phyloP scores from a whole-genome alignment of 2,329 filamentous ascomycete genomes.

The Lachnellula arida region DNA sequence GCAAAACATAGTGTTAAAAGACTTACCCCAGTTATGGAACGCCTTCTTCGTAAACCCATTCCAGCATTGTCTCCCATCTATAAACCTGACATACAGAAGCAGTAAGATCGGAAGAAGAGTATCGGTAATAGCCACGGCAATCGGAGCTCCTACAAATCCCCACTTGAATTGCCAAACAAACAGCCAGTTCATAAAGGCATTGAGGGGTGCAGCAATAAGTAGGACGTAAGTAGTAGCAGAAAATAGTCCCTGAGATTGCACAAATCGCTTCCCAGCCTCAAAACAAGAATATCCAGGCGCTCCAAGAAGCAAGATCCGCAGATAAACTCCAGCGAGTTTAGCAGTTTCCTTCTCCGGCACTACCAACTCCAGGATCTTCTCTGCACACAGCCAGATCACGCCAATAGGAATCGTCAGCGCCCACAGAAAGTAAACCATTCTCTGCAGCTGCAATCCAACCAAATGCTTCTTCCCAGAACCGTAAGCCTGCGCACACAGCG shows the following conservation, averaged over 20 bases:
- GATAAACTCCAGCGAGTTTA: constrained; percentile 65
- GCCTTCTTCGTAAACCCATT: constrained; percentile 69
- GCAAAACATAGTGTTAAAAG: background rate
- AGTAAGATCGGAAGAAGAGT: constrained; percentile 69
- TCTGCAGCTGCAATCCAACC: constrained; percentile 77
- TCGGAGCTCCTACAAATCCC: constrained; percentile 75
- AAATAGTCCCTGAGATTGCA: constrained; percentile 79
- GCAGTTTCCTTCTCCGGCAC: constrained; percentile 71
- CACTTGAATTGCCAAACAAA: constrained; percentile 67
- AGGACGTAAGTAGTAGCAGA: constrained; percentile 75
- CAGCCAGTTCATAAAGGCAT: constrained; percentile 72
- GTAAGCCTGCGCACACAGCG: constrained; percentile 89
- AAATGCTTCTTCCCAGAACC: constrained; percentile 86
- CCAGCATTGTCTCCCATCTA: constrained; percentile 74
- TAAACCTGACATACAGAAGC: constrained; percentile 67
- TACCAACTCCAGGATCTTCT: constrained; percentile 58
- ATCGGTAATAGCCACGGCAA: constrained; percentile 71
- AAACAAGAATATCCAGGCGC: constrained; percentile 73
- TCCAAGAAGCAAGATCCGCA: constrained; percentile 64
- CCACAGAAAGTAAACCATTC: constrained; percentile 76
- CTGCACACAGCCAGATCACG: constrained; percentile 65
- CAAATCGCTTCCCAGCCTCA: constrained; percentile 72
- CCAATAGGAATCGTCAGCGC: constrained; percentile 67
- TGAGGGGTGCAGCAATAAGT: constrained; percentile 69
- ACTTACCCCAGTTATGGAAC: constrained; percentile 62